Percentiles rank a stretch among this genome's conserved stretches.
Evolutionary conservation across 306 rosid species (phyloP).

Genomic region (Casuarina equisetifolia): DNA sequence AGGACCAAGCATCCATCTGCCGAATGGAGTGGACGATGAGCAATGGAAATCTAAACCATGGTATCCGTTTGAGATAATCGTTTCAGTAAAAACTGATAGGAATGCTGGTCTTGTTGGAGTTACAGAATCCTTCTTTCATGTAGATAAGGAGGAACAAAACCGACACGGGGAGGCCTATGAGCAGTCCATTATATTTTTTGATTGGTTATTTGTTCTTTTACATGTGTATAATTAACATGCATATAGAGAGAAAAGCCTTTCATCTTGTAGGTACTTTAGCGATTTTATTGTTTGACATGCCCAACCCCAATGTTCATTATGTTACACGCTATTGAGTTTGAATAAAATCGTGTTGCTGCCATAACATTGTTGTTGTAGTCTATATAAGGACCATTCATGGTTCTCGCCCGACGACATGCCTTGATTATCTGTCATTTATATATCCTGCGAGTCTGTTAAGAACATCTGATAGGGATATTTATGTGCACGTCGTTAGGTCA

Average conservation of each 20-base stretch:
- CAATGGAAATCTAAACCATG: not conserved
- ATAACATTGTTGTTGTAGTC: no score
- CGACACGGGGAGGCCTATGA: not conserved
- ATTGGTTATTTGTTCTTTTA: not conserved
- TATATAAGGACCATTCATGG: no score
- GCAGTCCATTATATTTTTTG: not conserved
- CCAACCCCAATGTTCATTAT: not conserved
- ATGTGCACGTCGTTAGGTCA: no score
- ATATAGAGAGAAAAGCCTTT: not conserved
- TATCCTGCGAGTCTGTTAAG: no score
- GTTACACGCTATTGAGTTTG: not conserved
- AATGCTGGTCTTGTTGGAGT: conserved; percentile 7
- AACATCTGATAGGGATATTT: no score
- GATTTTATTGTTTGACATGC: not conserved
- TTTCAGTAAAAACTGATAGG: conserved; percentile 4
- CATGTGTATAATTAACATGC: not conserved
- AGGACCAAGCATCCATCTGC: not conserved
- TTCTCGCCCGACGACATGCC: no score
- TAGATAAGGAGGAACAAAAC: conserved; percentile 21
- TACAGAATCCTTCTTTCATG: conserved; percentile 10
- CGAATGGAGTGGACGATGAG: not conserved
- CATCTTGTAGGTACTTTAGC: not conserved
- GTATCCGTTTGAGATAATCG: not conserved
- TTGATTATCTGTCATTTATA: no score
- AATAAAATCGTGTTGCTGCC: no score